Evolutionary conservation across 2,329 filamentous ascomycete species (phyloP), one percentile per base, ranked within the genome.

Genomic region (Tolypocladium amazonense): DNA sequence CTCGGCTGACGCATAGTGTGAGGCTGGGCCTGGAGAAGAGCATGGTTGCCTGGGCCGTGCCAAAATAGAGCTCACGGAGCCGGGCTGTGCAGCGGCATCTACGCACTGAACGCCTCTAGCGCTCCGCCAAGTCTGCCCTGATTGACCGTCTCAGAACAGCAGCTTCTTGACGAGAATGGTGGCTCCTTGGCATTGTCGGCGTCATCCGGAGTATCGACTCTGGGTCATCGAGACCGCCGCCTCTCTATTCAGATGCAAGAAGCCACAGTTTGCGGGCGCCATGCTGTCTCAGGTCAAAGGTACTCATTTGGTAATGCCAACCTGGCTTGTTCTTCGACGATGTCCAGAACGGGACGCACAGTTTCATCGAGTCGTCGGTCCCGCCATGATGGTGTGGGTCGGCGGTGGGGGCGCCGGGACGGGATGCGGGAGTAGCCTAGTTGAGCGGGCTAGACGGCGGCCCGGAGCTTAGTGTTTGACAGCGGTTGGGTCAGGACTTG

Each of bases 401-500:
- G 37, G 15, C 38, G 37, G 20, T 8, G 2, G 54, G 27, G 50
- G 23, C 9, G 53, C 15, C 23, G 39, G 47, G 23, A 45, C 38
- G 53, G 58, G 59, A 52, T n/a, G 47, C 59, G 59, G 59, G 59
- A 60, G 56, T 56, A 56, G 56, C 59, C 56, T 50, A 57, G 56
- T n/a, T n/a, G 30, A 35, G 38, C 41, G 20, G 20, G 50, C 33
- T 23, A 30, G 45, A 30, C 30, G 5, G 30, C 50, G 18, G 50
- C 30, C 18, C 50, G 30, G 27, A 53, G 20, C 30, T 53, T 53
- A 6, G 30, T 18, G 15, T 30, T 9, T n/a, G 50, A 53, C 27
- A 30, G 25, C 15, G 11, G 45, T 5, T 2, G 27, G 23, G 25
- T 27, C 43, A 12, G 23, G n/a, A 12, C n/a, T 45, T 25, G 43